phyloP scores from a whole-genome alignment of 257 asterid species.

The Datura wrightii region DNA sequence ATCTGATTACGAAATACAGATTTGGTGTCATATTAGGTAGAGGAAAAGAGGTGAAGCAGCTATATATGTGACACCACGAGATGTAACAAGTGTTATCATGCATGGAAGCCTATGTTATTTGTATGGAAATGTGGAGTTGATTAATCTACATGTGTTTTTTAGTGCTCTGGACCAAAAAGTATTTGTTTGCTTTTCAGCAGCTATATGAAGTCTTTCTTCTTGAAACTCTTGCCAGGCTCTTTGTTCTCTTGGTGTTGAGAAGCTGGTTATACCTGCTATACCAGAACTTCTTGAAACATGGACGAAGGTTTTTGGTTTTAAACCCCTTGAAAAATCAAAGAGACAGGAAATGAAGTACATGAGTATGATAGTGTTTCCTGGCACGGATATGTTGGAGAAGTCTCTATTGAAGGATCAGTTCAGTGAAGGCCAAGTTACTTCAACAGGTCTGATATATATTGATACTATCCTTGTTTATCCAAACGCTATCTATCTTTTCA shows the following conservation, averaged over 20 bases:
- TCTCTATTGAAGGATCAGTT: constrained; percentile 45
- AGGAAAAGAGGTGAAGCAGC: background rate
- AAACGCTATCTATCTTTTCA: background rate
- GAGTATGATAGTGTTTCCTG: constrained; percentile 83
- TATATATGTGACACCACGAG: background rate
- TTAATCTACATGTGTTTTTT: background rate
- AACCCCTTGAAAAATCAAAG: constrained; percentile 66
- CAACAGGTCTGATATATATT: constrained; percentile 46
- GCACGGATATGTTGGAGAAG: constrained; percentile 79
- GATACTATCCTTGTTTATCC: background rate
- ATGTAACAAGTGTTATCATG: background rate
- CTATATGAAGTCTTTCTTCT: constrained; percentile 34
- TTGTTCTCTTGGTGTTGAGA: constrained; percentile 67
- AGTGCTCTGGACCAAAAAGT: constrained; percentile 16
- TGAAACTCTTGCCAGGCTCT: constrained; percentile 63
- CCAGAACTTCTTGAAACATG: constrained; percentile 79
- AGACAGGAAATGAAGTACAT: constrained; percentile 72
- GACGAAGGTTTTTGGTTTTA: constrained; percentile 82
- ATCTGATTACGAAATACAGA: background rate
- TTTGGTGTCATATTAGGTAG: constrained; percentile 25
- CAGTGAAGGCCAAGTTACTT: constrained; percentile 35
- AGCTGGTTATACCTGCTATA: constrained; percentile 87
- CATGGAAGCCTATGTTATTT: constrained; percentile 14
- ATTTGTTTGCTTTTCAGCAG: constrained; percentile 6
- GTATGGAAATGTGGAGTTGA: constrained; percentile 7